phyloP scores from a whole-genome alignment of 2,329 filamentous ascomycete species.

The Alternaria viburni region DNA sequence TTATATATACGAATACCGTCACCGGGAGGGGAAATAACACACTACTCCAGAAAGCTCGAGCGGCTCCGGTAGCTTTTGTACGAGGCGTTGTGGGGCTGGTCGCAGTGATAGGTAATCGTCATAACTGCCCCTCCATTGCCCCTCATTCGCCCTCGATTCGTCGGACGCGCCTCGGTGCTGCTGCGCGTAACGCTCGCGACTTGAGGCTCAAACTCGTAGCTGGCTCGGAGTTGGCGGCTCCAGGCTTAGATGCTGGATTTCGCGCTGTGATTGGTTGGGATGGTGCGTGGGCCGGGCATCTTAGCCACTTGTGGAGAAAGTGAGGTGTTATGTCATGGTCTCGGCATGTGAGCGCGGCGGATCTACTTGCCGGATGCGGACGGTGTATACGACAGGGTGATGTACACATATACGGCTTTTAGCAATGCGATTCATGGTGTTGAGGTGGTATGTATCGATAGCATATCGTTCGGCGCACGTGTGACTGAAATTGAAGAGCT shows the following conservation, averaged over 20 bases:
- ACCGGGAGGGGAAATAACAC: conserved; percentile 15
- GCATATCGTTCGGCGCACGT: neutral
- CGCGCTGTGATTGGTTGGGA: neutral
- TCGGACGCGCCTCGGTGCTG: conserved; percentile 26
- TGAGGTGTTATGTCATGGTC: neutral
- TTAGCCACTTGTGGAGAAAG: conserved; percentile 26
- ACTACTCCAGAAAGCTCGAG: conserved; percentile 20
- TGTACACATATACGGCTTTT: conserved; percentile 9
- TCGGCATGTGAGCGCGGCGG: conserved; percentile 17
- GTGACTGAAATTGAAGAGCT: neutral
- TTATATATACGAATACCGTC: conserved; percentile 2
- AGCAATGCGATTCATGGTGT: conserved; percentile 2
- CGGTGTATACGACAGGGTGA: conserved; percentile 10
- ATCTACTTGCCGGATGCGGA: conserved; percentile 27
- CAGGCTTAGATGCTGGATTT: neutral
- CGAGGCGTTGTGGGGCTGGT: conserved; percentile 23
- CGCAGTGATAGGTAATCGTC: conserved; percentile 19
- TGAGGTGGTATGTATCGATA: neutral
- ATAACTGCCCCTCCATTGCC: conserved; percentile 34
- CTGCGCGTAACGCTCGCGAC: conserved; percentile 33
- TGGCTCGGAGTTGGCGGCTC: conserved; percentile 20
- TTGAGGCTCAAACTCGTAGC: conserved; percentile 34
- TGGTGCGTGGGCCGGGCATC: conserved; percentile 21
- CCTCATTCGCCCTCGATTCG: conserved; percentile 25
- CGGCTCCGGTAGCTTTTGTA: conserved; percentile 34